These are phyloP conservation scores for Dipteronia sinensis DNA, from an alignment of 345 rosid species.

Conservation along the genomic window DNA sequence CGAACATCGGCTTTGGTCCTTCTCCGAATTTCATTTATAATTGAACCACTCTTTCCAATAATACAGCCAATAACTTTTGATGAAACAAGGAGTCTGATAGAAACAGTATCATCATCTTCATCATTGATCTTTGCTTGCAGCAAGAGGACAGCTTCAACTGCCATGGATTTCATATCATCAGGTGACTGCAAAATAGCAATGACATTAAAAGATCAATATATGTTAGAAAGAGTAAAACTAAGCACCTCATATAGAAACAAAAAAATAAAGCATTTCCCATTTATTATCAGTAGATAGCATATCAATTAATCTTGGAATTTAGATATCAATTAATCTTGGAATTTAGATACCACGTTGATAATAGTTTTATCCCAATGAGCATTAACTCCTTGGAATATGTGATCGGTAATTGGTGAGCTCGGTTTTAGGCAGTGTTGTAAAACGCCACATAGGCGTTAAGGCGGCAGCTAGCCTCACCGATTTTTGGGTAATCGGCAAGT, in stretches of 20 bases:
- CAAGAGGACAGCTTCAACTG: conserved; percentile 86
- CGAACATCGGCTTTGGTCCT: conserved; percentile 79
- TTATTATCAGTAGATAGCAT: background rate
- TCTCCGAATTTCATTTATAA: conserved; percentile 87
- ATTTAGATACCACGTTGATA: background rate
- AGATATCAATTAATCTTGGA: background rate
- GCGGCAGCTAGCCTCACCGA: too few species aligned
- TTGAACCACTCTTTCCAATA: conserved; percentile 91
- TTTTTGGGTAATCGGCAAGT: too few species aligned
- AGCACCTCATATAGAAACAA: background rate
- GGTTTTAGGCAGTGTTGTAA: too few species aligned
- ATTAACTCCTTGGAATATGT: background rate
- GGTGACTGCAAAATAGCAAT: conserved; percentile 54
- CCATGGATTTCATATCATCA: conserved; percentile 91
- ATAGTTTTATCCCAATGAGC: background rate
- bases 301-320: background rate
- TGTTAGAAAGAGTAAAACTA: background rate
- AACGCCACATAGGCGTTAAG: too few species aligned
- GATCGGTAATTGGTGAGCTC: background rate
- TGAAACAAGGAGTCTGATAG: conserved; percentile 76
- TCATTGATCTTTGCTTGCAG: conserved; percentile 89
- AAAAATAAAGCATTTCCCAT: background rate
- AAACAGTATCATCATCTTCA: conserved; percentile 60
- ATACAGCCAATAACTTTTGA: conserved; percentile 93
- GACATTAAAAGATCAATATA: background rate